Conservation (phyloP, 2,329 filamentous ascomycete genomes). For the Rhynchosporium secalis region DNA sequence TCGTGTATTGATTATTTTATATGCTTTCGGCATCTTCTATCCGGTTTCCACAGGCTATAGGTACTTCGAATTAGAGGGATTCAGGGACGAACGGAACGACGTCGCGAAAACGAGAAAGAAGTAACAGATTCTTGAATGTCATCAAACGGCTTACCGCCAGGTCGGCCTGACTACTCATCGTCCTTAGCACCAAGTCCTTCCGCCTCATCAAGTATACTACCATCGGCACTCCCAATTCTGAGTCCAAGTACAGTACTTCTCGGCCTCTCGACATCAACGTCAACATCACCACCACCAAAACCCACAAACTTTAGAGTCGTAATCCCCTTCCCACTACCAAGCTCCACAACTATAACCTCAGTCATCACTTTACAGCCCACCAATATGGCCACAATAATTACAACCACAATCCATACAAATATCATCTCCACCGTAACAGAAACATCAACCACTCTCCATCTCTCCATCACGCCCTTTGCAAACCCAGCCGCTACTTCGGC, state of each 20-base stretch:
- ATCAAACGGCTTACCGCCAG: conserved; percentile 12
- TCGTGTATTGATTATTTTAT: neutral
- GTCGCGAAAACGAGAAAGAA: neutral
- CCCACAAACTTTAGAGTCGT: conserved; percentile 7
- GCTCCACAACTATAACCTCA: conserved; percentile 10
- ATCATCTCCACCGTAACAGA: conserved; percentile 5
- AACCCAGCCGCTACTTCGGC: conserved; percentile 15
- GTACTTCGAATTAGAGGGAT: neutral
- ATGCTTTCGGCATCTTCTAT: conserved; percentile 16
- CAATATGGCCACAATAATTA: neutral
- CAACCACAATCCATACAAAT: conserved; percentile 13
- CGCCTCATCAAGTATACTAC: neutral
- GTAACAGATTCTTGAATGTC: conserved; percentile 20
- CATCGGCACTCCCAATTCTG: neutral
- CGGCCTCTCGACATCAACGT: neutral
- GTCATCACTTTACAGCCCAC: conserved; percentile 1
- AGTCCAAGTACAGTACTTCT: neutral
- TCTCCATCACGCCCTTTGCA: conserved; percentile 14
- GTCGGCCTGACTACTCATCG: conserved; percentile 13
- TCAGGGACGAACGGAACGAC: neutral
- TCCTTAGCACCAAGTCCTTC: neutral
- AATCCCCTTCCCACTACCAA: neutral
- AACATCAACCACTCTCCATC: conserved; percentile 8
- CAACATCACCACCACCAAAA: conserved; percentile 3
- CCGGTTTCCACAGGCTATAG: conserved; percentile 12